These are phyloP conservation scores for Oehlia diaphana DNA, from an alignment of 192 early-diverging fungal genomes.

Conservation along the genomic window DNA sequence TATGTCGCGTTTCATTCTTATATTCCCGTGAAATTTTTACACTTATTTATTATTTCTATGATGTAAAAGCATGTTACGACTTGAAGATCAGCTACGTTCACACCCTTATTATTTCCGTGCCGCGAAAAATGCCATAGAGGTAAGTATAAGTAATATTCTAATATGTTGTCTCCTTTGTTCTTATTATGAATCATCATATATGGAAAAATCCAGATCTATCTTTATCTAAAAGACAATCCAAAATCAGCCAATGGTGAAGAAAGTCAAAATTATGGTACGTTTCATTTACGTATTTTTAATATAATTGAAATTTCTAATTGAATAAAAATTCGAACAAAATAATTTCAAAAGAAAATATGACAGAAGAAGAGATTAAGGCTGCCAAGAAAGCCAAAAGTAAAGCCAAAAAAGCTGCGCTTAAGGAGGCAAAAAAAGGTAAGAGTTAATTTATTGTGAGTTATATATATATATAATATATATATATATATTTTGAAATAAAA, in stretches of 20 bases:
- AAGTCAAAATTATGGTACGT: conserved; percentile 35
- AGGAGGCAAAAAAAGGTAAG: conserved; percentile 56
- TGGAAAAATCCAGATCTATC: conserved; percentile 46
- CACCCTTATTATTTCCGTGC: conserved; percentile 74
- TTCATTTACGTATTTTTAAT: neutral
- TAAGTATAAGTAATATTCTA: conserved; percentile 46
- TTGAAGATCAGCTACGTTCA: conserved; percentile 72
- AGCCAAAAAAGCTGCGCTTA: conserved; percentile 72
- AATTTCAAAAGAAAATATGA: conserved; percentile 54
- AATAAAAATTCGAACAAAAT: neutral
- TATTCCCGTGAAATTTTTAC: no score
- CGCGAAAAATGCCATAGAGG: conserved; percentile 71
- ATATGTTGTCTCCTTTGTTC: neutral
- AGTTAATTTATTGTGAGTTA: neutral
- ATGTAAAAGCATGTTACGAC: conserved; percentile 58
- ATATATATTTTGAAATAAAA: neutral
- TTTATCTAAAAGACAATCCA: conserved; percentile 57
- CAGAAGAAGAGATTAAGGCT: conserved; percentile 76
- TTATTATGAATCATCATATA: conserved; percentile 31
- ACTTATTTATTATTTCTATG: neutral
- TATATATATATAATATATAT: no score
- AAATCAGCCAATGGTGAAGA: conserved; percentile 46
- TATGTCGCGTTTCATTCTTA: conserved; percentile 27
- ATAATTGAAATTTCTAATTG: neutral
- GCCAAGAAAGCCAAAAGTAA: conserved; percentile 79